Percentiles rank a stretch among this genome's conserved stretches.
phyloP scores from a whole-genome alignment of 2,329 filamentous ascomycete genomes.

The Graphilbum fragrans region DNA sequence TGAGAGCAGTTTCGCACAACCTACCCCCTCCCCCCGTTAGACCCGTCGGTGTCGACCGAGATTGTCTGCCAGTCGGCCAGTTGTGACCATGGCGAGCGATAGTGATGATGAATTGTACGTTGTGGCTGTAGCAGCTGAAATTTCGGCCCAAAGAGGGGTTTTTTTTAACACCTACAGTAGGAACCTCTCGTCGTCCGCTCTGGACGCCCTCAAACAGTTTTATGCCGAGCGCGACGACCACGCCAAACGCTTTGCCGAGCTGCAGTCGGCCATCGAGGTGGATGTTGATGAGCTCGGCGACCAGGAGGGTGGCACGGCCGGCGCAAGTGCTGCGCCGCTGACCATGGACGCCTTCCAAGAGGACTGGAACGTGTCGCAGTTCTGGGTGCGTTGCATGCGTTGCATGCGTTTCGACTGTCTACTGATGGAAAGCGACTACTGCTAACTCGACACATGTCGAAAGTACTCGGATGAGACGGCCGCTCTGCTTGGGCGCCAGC shows the following conservation, averaged over 20 bases:
- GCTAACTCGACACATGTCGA: neutral
- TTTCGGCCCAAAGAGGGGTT: neutral
- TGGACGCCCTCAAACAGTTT: conserved; percentile 62
- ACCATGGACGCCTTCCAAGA: conserved; percentile 63
- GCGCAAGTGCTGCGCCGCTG: conserved; percentile 15
- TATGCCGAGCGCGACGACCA: conserved; percentile 59
- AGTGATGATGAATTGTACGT: conserved; percentile 38
- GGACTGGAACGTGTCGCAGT: conserved; percentile 76
- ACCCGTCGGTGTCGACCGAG: no score
- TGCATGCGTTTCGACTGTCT: neutral
- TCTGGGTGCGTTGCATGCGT: conserved; percentile 48
- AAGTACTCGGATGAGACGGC: conserved; percentile 67
- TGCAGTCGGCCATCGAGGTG: conserved; percentile 50
- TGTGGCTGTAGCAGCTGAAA: neutral
- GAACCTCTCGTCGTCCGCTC: conserved; percentile 51
- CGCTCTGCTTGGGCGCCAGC: conserved; percentile 45
- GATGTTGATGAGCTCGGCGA: conserved; percentile 16
- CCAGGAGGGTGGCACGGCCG: neutral
- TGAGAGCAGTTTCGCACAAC: no score
- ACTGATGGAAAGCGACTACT: neutral
- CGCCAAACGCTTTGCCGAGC: conserved; percentile 53
- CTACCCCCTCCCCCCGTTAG: no score
- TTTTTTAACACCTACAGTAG: conserved; percentile 27
- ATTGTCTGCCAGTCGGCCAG: no score
- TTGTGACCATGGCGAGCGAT: conserved; percentile 13